phyloP scores from a whole-genome alignment of 169 alveolate genomes.

The Eimeria acervulina region DNA sequence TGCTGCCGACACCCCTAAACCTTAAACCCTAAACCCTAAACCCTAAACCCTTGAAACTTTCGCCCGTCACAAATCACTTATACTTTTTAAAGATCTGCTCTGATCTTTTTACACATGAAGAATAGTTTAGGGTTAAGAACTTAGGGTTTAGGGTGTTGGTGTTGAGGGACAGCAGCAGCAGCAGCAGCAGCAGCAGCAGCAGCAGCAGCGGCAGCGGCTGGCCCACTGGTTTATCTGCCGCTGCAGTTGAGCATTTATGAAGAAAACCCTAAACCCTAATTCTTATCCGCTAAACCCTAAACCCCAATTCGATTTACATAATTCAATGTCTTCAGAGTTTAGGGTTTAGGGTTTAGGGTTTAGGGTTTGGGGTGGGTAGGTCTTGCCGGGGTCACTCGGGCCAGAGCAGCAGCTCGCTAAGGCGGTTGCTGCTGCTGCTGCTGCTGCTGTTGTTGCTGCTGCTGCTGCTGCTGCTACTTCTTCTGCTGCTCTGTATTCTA shows the following conservation, averaged over 20 bases:
- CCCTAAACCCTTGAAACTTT: slow-evolving; percentile 19
- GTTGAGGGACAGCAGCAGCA: not conserved
- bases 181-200: slow-evolving; percentile 10
- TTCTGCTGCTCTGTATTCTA: not conserved
- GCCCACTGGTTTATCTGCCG: not conserved
- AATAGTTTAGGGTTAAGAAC: not conserved
- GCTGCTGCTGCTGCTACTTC: not conserved
- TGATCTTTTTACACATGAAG: not conserved
- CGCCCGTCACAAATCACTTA: not conserved
- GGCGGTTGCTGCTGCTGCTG: slow-evolving; percentile 25
- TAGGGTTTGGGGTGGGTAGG: not conserved
- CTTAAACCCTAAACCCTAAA: slow-evolving; percentile 35
- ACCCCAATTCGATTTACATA: not conserved
- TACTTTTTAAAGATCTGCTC: not conserved
- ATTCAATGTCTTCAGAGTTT: not conserved
- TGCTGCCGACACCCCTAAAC: not conserved
- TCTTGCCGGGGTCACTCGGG: not conserved
- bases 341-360: not conserved
- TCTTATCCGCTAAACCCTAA: not conserved
- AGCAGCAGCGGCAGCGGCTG: slow-evolving; percentile 1
- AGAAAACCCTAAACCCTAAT: not conserved
- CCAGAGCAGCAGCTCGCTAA: not conserved
- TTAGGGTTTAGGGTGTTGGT: not conserved
- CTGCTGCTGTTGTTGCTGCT: slow-evolving; percentile 17
- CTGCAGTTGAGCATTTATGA: not conserved